These are phyloP conservation scores for Polygonum aviculare DNA, from an alignment of 148 eudicot species.

Conservation along the genomic window DNA sequence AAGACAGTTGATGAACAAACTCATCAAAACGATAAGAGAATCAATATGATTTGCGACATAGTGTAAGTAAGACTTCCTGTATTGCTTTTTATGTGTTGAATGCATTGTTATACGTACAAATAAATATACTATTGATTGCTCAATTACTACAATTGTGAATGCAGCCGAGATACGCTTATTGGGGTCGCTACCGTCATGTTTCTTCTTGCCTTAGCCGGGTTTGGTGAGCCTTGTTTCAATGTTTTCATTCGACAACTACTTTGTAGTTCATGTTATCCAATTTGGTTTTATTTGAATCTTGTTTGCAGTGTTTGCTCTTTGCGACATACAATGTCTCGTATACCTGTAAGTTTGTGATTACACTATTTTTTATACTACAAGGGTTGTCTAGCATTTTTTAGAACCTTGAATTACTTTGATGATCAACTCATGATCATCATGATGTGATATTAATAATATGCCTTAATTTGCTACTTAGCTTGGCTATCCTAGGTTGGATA, in stretches of 20 bases:
- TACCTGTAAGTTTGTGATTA: slow-evolving; percentile 51
- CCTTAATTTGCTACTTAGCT: slow-evolving; percentile 25
- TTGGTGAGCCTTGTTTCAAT: slow-evolving; percentile 41
- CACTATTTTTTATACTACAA: not conserved
- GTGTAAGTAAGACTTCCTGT: slow-evolving; percentile 45
- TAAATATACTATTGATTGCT: too few species aligned
- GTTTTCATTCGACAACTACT: not conserved
- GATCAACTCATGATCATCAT: not conserved
- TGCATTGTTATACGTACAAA: not conserved
- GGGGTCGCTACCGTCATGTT: slow-evolving; percentile 77
- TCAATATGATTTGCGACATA: slow-evolving; percentile 27
- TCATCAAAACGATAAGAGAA: slow-evolving; percentile 32
- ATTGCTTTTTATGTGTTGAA: not conserved
- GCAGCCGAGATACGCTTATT: slow-evolving; percentile 58
- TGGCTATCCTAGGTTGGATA: slow-evolving; percentile 78
- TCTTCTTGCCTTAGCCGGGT: slow-evolving; percentile 57
- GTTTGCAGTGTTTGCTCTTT: slow-evolving; percentile 61
- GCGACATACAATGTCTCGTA: slow-evolving; percentile 62
- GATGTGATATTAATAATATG: not conserved
- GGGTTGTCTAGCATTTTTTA: too few species aligned
- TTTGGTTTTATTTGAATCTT: not conserved
- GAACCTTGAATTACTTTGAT: too few species aligned
- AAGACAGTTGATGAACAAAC: slow-evolving; percentile 39
- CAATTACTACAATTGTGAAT: not conserved
- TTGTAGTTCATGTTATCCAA: not conserved